phyloP scores from a whole-genome alignment of 1,139 yeast species.

The Arxiozyma bovina region DNA sequence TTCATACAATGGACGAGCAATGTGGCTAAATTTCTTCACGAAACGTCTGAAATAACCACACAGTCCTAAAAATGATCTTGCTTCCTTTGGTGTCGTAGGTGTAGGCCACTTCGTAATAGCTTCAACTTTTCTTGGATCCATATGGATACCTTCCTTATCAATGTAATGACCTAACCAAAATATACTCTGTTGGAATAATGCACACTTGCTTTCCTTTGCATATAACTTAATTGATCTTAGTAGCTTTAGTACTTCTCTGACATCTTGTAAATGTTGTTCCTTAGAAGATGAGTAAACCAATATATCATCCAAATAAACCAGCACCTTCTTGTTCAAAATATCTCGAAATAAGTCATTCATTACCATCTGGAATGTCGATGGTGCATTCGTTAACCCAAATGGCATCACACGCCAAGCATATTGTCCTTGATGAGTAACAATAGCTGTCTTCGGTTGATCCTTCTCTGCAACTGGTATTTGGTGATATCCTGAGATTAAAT shows the following conservation, averaged over 20 bases:
- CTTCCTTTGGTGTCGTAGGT: not conserved
- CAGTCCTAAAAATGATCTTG: not conserved
- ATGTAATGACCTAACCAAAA: not conserved
- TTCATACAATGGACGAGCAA: not conserved
- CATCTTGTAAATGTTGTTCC: constrained; percentile 15
- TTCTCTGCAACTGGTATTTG: constrained; percentile 6
- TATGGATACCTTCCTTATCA: not conserved
- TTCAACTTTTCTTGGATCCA: not conserved
- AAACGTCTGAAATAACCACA: not conserved
- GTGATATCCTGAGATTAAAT: constrained; percentile 8
- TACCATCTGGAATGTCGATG: constrained; percentile 5
- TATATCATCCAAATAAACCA: constrained; percentile 25
- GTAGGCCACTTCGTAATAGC: not conserved
- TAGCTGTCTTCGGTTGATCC: constrained; percentile 9
- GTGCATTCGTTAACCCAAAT: constrained; percentile 8
- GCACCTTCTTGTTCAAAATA: constrained; percentile 9
- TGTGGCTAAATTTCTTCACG: not conserved
- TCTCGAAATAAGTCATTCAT: constrained; percentile 11
- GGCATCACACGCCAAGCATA: constrained; percentile 7
- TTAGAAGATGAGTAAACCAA: constrained; percentile 14
- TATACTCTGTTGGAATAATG: not conserved
- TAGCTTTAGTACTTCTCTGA: not conserved
- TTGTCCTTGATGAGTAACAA: constrained; percentile 8
- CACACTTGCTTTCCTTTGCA: not conserved
- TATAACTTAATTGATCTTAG: not conserved